These are phyloP conservation scores for Gentiana macrophylla DNA, from an alignment of 257 asterid genomes.

Conservation along the genomic window DNA sequence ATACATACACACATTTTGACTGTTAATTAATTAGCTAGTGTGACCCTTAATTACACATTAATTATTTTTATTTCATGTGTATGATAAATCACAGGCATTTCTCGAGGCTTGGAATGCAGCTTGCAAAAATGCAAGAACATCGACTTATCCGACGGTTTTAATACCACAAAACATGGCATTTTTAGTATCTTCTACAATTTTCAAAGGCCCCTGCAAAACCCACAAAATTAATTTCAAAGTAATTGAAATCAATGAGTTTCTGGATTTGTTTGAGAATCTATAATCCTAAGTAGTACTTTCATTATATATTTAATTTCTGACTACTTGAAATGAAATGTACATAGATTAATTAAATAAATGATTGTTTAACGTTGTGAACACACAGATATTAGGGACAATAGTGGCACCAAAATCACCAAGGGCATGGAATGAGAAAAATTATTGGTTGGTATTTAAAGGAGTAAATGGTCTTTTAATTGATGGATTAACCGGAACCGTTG, in stretches of 20 bases:
- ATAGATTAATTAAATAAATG: too few relatives aligned
- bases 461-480: constrained; percentile 36
- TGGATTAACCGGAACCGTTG: constrained; percentile 41
- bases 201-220: constrained; percentile 56
- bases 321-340: too few relatives aligned
- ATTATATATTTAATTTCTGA: too few relatives aligned
- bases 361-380: too few relatives aligned
- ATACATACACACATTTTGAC: too few relatives aligned
- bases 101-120: constrained; percentile 60
- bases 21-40: too few relatives aligned
- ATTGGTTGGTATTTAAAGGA: constrained; percentile 42
- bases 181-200: constrained; percentile 34
- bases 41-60: too few relatives aligned
- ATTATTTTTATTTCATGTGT: too few relatives aligned
- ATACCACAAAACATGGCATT: constrained; percentile 42
- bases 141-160: constrained; percentile 28
- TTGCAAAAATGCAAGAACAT: too few relatives aligned
- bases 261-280: too few relatives aligned
- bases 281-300: too few relatives aligned
- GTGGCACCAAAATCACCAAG: constrained; percentile 48
- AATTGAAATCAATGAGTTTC: background rate
- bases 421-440: constrained; percentile 32
- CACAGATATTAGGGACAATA: constrained; percentile 45
- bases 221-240: constrained; percentile 33
- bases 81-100: constrained; percentile 34